phyloP scores from a whole-genome alignment of 2,329 filamentous ascomycete genomes.

The Microthyrium microscopicum region DNA sequence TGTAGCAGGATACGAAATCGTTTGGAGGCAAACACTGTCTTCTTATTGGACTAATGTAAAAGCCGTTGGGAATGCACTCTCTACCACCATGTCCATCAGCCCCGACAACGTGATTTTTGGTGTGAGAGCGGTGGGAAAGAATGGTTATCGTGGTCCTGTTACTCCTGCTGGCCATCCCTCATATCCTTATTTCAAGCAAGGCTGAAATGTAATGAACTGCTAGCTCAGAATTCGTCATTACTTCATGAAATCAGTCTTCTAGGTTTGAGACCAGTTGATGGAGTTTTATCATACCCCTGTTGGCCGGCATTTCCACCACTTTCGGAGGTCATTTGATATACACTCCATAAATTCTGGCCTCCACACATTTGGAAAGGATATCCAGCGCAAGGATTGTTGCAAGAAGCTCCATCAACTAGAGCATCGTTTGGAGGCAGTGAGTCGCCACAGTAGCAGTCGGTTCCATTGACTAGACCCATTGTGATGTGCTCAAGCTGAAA shows the following conservation, averaged over 20 bases:
- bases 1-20: conserved; percentile 33
- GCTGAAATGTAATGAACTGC: too few species aligned
- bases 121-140: conserved; percentile 32
- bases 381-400: conserved; percentile 48
- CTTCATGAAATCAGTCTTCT: too few species aligned
- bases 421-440: conserved; percentile 42
- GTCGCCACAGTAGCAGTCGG: conserved; percentile 58
- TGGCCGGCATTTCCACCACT: too few species aligned
- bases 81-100: conserved; percentile 30
- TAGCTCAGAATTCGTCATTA: too few species aligned
- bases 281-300: too few species aligned
- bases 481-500: conserved; percentile 33
- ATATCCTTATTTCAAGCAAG: too few species aligned
- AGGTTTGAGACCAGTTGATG: too few species aligned
- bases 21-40: conserved; percentile 36
- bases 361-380: too few species aligned
- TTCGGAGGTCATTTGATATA: too few species aligned
- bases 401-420: conserved; percentile 41
- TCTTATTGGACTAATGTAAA: conserved; percentile 34
- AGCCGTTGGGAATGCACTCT: conserved; percentile 31
- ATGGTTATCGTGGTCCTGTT: conserved; percentile 36
- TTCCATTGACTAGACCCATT: conserved; percentile 43
- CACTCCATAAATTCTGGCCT: too few species aligned
- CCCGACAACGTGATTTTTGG: conserved; percentile 45
- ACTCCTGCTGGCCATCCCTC: too few species aligned